Percentiles rank a stretch among this genome's conserved stretches.
These are phyloP conservation scores for Sphagnum magellanicum DNA, from an alignment of 228 moss, liverwort and hornwort species.

Conservation along the genomic window DNA sequence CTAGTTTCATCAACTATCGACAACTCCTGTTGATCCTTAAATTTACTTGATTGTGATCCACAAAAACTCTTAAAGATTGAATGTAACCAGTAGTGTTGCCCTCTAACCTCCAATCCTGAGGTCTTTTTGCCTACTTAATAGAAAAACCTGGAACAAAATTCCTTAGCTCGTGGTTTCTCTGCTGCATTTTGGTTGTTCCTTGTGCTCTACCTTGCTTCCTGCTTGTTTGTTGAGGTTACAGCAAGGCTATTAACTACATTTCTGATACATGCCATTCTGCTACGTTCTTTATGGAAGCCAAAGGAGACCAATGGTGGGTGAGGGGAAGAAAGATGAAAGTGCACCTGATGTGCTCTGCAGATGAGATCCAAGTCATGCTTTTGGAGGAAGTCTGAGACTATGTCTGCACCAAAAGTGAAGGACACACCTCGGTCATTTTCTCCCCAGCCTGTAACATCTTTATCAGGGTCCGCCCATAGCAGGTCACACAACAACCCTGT, in stretches of 20 bases:
- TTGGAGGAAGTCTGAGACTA: conserved; percentile 41
- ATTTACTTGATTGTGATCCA: too few species aligned
- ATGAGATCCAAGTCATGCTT: conserved; percentile 56
- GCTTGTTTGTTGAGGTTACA: too few species aligned
- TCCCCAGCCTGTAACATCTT: conserved; percentile 46
- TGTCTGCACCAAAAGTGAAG: conserved; percentile 41
- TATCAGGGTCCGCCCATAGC: conserved; percentile 57
- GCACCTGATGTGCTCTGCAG: conserved; percentile 59
- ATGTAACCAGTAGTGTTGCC: too few species aligned
- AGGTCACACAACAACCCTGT: conserved; percentile 51
- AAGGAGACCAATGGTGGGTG: background rate
- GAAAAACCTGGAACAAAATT: too few species aligned
- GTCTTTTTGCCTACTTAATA: too few species aligned
- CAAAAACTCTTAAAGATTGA: too few species aligned
- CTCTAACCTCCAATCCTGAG: too few species aligned
- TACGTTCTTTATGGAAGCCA: background rate
- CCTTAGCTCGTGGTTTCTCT: background rate
- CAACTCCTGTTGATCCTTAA: too few species aligned
- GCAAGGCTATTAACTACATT: background rate
- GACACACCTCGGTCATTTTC: conserved; percentile 50
- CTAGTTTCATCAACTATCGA: background rate
- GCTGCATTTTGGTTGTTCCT: background rate
- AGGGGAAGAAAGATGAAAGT: background rate
- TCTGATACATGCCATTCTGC: background rate
- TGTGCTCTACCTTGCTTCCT: too few species aligned